Conservation (phyloP, 2,329 filamentous ascomycete species). For the Chalaropsis ovoidea region DNA sequence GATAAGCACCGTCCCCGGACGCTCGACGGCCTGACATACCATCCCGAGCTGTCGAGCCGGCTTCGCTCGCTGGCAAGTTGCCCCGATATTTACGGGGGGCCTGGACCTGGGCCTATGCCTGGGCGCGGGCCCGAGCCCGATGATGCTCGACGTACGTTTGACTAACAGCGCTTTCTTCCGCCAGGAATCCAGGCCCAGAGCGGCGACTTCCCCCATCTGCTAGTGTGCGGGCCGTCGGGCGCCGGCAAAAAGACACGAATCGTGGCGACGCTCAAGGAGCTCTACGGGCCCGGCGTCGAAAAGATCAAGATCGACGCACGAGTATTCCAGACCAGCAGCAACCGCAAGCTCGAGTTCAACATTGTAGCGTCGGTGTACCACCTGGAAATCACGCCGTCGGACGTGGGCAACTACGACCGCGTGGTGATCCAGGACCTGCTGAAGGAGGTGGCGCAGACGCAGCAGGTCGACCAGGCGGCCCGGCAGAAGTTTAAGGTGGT, state of each 20-base stretch:
- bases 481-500: constrained; percentile 96
- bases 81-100: not conserved
- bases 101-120: too few species aligned
- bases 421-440: constrained; percentile 92
- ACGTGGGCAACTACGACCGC: constrained; percentile 91
- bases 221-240: constrained; percentile 92
- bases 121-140: not conserved
- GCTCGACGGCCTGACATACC: constrained; percentile 73
- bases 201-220: constrained; percentile 93
- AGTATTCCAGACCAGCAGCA: constrained; percentile 88
- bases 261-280: constrained; percentile 85
- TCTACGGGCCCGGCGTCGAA: constrained; percentile 94
- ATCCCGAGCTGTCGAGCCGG: constrained; percentile 75
- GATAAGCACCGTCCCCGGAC: constrained; percentile 64
- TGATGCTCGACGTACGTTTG: not conserved
- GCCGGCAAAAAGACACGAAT: constrained; percentile 97
- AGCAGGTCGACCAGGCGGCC: constrained; percentile 90
- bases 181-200: constrained; percentile 66
- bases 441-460: constrained; percentile 96
- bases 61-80: constrained; percentile 68
- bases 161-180: not conserved
- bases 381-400: constrained; percentile 93
- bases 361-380: constrained; percentile 96
- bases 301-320: constrained; percentile 99
- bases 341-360: constrained; percentile 98